Conservation (phyloP, 169 alveolate species). For the Toxoplasma gondii region DNA sequence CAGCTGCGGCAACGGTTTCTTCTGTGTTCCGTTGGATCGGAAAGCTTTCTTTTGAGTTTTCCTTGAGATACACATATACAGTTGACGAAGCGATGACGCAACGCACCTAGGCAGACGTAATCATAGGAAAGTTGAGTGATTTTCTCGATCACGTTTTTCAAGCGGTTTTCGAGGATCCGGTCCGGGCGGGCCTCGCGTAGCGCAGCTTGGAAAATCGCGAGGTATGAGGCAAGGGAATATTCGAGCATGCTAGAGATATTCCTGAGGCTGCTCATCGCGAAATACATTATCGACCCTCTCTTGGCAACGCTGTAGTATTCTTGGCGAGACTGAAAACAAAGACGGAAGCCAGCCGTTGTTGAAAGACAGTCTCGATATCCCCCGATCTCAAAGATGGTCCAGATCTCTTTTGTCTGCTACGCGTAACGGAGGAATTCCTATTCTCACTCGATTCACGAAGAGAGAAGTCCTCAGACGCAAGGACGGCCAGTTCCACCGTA, state of each 20-base stretch:
- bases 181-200: conserved; percentile 91
- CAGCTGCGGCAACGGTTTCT: too few species aligned
- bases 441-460: too few species aligned
- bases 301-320: conserved; percentile 74
- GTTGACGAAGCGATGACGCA: neutral
- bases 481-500: too few species aligned
- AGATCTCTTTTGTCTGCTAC: too few species aligned
- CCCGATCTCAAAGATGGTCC: too few species aligned
- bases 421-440: too few species aligned
- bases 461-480: too few species aligned
- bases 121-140: conserved; percentile 91
- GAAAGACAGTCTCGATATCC: too few species aligned
- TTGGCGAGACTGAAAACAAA: conserved; percentile 54
- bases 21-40: too few species aligned
- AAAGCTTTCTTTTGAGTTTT: too few species aligned
- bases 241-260: conserved; percentile 93
- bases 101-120: conserved; percentile 88
- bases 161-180: conserved; percentile 88
- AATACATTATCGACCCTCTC: conserved; percentile 83
- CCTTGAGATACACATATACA: too few species aligned
- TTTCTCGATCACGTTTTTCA: conserved; percentile 90
- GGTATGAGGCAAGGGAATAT: conserved; percentile 91
- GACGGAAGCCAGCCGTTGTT: neutral
- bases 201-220: conserved; percentile 89
- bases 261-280: conserved; percentile 92